phyloP scores from a whole-genome alignment of 768 basidiomycete species.

The Lentinula sp. region DNA sequence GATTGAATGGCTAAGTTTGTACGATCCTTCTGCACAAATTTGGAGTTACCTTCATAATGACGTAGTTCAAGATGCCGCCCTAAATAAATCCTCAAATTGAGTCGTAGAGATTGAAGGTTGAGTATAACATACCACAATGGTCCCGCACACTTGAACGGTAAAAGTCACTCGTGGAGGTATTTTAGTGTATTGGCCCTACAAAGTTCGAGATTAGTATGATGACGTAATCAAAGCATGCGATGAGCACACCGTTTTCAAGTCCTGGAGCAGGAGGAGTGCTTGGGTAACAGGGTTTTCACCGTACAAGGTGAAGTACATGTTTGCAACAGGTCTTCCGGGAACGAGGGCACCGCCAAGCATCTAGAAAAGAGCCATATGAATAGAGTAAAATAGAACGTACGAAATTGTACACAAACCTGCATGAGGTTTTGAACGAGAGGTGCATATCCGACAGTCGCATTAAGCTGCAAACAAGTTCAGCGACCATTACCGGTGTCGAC shows the following conservation, averaged over 20 bases:
- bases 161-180: constrained; percentile 57
- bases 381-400: not conserved
- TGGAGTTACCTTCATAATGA: constrained; percentile 43
- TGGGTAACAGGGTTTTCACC: constrained; percentile 26
- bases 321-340: constrained; percentile 36
- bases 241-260: constrained; percentile 23
- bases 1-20: not conserved
- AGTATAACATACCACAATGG: constrained; percentile 34
- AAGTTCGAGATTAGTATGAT: not conserved
- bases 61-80: constrained; percentile 44
- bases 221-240: not conserved
- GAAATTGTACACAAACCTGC: constrained; percentile 14
- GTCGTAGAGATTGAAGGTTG: not conserved
- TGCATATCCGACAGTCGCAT: constrained; percentile 34
- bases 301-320: constrained; percentile 31
- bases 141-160: constrained; percentile 44
- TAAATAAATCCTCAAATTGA: constrained; percentile 2
- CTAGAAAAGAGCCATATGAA: constrained; percentile 12
- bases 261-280: constrained; percentile 19
- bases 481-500: not conserved
- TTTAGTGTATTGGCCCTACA: constrained; percentile 38
- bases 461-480: constrained; percentile 18
- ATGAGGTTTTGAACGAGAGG: constrained; percentile 29
- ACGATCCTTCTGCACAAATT: not conserved
- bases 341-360: constrained; percentile 41